These are phyloP conservation scores for Fraxinus anomala DNA, from an alignment of 257 asterid species.

Conservation along the genomic window DNA sequence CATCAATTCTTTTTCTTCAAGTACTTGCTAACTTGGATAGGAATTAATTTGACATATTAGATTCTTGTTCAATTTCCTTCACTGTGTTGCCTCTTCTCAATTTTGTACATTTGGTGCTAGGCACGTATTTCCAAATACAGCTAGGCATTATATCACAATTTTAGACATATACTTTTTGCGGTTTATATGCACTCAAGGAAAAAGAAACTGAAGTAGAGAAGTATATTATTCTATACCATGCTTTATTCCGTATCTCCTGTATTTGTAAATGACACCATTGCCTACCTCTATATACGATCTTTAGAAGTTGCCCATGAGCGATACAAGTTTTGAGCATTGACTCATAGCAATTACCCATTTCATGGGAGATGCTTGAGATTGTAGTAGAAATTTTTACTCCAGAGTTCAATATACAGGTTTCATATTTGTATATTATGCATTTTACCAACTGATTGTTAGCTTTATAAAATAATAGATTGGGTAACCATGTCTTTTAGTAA, in stretches of 20 bases:
- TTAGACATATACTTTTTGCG: neutral
- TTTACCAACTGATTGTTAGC: neutral
- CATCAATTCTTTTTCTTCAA: neutral
- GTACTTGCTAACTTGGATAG: neutral
- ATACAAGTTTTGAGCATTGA: neutral
- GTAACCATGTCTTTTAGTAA: neutral
- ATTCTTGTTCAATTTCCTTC: neutral
- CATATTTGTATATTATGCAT: neutral
- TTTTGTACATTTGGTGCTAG: constrained; percentile 11
- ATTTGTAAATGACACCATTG: neutral
- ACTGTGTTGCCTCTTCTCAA: constrained; percentile 2
- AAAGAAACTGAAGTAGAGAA: neutral
- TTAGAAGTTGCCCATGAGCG: constrained; percentile 1
- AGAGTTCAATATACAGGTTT: neutral
- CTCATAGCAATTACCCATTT: neutral
- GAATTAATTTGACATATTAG: neutral
- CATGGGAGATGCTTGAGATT: neutral
- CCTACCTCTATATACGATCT: neutral
- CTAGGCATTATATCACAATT: neutral
- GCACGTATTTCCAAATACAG: neutral
- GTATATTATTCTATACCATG: neutral
- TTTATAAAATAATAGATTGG: neutral
- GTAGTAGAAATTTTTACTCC: neutral
- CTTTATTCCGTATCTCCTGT: neutral
- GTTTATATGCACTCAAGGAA: neutral